Conservation (phyloP, 2,329 filamentous ascomycete species). For the Teratosphaeria viscida region DNA sequence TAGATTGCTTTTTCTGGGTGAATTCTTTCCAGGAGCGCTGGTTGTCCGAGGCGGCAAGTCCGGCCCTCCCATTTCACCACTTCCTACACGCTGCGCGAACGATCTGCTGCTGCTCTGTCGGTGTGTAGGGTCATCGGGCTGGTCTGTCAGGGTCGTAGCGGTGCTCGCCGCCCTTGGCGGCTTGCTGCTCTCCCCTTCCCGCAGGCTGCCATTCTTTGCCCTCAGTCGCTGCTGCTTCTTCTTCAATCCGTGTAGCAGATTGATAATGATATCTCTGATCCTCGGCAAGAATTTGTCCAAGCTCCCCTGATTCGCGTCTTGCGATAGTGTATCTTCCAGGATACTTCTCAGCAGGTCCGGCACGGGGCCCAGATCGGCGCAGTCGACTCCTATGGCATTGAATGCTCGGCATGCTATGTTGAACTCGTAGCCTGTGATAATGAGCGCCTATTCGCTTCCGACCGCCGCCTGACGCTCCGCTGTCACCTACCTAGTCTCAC, state of each 20-base stretch:
- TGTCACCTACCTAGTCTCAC: constrained; percentile 56
- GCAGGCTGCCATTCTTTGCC: constrained; percentile 35
- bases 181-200: constrained; percentile 14
- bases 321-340: constrained; percentile 88
- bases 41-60: constrained; percentile 40
- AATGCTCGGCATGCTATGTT: constrained; percentile 98
- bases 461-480: background rate
- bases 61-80: constrained; percentile 30
- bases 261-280: constrained; percentile 98
- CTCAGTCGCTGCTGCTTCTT: constrained; percentile 86
- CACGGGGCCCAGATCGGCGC: constrained; percentile 84
- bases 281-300: constrained; percentile 86
- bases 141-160: constrained; percentile 35
- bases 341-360: constrained; percentile 84
- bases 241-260: constrained; percentile 88
- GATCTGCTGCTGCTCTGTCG: constrained; percentile 29
- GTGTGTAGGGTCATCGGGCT: constrained; percentile 30
- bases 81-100: constrained; percentile 30
- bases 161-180: constrained; percentile 33
- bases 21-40: constrained; percentile 33
- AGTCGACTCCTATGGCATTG: constrained; percentile 93
- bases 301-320: constrained; percentile 88
- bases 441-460: background rate
- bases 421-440: constrained; percentile 67
- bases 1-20: constrained; percentile 32